Conservation (phyloP, 345 rosid species). For the Dimocarpus longan region DNA sequence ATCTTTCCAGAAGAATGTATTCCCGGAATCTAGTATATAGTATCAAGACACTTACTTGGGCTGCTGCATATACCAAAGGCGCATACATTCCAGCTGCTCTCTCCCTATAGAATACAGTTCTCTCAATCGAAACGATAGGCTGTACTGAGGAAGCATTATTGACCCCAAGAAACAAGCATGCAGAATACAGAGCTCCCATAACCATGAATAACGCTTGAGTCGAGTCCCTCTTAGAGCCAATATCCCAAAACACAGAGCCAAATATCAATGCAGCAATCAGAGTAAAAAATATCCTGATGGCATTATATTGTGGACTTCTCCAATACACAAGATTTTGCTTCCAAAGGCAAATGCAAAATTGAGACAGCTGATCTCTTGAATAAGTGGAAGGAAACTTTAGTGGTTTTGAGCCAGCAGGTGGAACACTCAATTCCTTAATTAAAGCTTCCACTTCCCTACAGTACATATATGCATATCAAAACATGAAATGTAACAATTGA, state of each 20-base stretch:
- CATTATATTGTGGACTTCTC: constrained; percentile 58
- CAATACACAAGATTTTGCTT: constrained; percentile 61
- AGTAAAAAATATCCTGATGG: constrained; percentile 40
- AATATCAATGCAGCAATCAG: constrained; percentile 39
- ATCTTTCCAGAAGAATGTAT: background rate
- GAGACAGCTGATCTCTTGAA: constrained; percentile 56
- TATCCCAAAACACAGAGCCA: constrained; percentile 53
- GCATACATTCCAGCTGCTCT: constrained; percentile 67
- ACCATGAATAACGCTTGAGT: constrained; percentile 58
- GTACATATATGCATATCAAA: constrained; percentile 13
- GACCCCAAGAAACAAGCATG: constrained; percentile 52
- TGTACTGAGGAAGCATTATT: constrained; percentile 52
- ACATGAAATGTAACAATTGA: background rate
- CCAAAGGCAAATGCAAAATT: constrained; percentile 54
- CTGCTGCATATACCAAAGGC: constrained; percentile 53
- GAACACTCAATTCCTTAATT: constrained; percentile 48
- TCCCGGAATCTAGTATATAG: background rate
- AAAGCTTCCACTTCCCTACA: constrained; percentile 70
- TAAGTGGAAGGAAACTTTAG: constrained; percentile 58
- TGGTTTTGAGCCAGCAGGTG: constrained; percentile 44
- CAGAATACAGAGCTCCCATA: constrained; percentile 62
- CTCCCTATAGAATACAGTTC: constrained; percentile 68
- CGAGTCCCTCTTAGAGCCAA: constrained; percentile 58
- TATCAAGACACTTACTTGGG: constrained; percentile 42
- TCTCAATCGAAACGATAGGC: constrained; percentile 54